A percentile compares a stretch with the other conserved stretches of the same genome.
These are phyloP conservation scores for Flaveria sonorensis DNA, from an alignment of 129 eudicot genomes.

Conservation along the genomic window DNA sequence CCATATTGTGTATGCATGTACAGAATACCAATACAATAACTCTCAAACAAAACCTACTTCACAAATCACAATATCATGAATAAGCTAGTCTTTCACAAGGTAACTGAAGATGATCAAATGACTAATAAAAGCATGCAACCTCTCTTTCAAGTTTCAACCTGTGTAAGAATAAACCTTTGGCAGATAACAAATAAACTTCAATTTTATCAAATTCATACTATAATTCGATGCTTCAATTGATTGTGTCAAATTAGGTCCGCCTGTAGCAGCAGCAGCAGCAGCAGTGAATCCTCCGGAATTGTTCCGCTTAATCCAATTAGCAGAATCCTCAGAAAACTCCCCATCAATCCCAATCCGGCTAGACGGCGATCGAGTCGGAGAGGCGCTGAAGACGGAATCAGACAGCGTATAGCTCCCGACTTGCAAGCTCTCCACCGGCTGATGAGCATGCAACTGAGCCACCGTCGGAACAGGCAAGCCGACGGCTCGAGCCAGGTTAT, in stretches of 20 bases:
- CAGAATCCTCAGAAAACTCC: constrained; percentile 65
- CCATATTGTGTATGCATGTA: not conserved
- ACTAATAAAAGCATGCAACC: not conserved
- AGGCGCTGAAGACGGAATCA: constrained; percentile 42
- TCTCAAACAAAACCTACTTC: not conserved
- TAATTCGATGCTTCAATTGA: constrained; percentile 23
- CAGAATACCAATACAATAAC: not conserved
- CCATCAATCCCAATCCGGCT: constrained; percentile 38
- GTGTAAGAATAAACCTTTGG: not conserved
- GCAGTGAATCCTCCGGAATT: constrained; percentile 40
- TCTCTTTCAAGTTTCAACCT: not conserved
- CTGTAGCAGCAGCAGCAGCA: constrained; percentile 38
- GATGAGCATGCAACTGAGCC: constrained; percentile 28
- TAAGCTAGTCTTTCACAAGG: not conserved
- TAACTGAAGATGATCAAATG: not conserved
- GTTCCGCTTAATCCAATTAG: constrained; percentile 40
- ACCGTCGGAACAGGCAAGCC: constrained; percentile 41
- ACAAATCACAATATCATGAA: not conserved
- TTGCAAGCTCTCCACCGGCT: constrained; percentile 43
- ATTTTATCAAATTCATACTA: constrained; percentile 16
- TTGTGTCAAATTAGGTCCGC: constrained; percentile 36
- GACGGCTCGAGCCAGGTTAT: constrained; percentile 46
- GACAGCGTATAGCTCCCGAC: constrained; percentile 59
- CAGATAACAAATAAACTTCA: not conserved
- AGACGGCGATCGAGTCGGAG: constrained; percentile 43